Base-by-base conservation (phyloP, 352 stramenopile species). In the Phytophthora idaei region DNA sequence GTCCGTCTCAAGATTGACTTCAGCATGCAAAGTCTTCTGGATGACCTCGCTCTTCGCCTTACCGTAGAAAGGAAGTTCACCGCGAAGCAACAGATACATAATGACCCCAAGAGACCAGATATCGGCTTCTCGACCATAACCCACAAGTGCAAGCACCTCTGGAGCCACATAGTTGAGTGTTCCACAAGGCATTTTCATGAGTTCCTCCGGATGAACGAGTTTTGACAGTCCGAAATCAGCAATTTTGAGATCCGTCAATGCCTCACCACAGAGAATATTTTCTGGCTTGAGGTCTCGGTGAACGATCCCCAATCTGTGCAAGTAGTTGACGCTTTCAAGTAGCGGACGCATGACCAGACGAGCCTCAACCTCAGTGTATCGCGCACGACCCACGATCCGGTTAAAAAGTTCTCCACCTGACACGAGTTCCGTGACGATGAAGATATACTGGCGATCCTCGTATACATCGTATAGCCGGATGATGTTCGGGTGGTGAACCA, bases 351-450 rank as follows among this genome's bases (percentile, higher is more conserved):
- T 95, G 28, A 98, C 85, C 9, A 84, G 78, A 6, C 89, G 86
- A 5, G 93, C 93, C 56, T 98, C 89, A 2, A 85, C 76, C 73
- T 98, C 93, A 2, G 88, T 96, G 61, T 97, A 97, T 46, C 87
- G 67, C 28, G 83, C 81, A 3, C 87, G 76, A 1, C 90, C 86
- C 0, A 98, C 93, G 64, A 99, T 99, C 4, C 92, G 85, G 76
- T 99, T 97, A 77, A 99, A 99, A 5, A 99, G 73, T 67, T 99
- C 97, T 14, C 97, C 97, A n/a, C 97, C 97, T 7, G 80, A 78
- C 2, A 99, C 82, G 0, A 99, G 83, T 74, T 99, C 98, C 73
- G 98, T 99, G 29, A 99, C 96, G 47, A 99, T 95, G 81, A 99
- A 99, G 64, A 99, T 97, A 67, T 94, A 80, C 71, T 95, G 86